Evolutionary conservation across 2,329 filamentous ascomycete genomes (phyloP), one percentile per base, ranked within the genome.

Genomic region (Cyclaneusma minus): DNA sequence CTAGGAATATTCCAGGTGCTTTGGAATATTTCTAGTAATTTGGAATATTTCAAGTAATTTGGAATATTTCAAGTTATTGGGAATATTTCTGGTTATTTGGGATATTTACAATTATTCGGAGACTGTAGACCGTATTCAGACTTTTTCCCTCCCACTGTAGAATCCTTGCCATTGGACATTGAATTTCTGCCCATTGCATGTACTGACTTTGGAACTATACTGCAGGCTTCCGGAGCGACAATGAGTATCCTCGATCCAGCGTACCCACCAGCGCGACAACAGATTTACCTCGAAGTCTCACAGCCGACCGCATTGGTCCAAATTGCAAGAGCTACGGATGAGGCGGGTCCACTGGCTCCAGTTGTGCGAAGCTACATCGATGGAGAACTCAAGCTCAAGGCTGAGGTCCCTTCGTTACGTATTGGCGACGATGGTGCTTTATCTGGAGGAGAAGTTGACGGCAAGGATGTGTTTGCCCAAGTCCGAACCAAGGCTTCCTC

Each of bases 251-350:
- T 93, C 12, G 84, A 93, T 47, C 85, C 84, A 13, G 64, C 67
- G 16, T 92, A 92, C 47, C 83, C 84, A 6, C 72, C 81, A 6
- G 74, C 75, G 35, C 62, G 83, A 33, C 83, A 91, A 45, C 73
- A 78, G 44, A 77, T 91, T 42, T 84, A 83, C 39, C 67, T 92
- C 10, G 78, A 89, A 41, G 78, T 89, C 25, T 69, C 83, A 6
- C 67, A 70, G 36, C 84, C 83, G 6, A 60, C 67, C 33, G 75
- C 72, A 22, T 55, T 92, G 33, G 65, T 89, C 16, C 61, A 68
- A 29, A 85, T 93, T 39, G 66, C 68, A 33, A 76, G 71, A 45
- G 78, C 80, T 10, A 77, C 63, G 2, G 57, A 66, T 32, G 78
- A 83, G 48, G 64, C 68, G 16, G 73, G 73, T n/a, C 56, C 63